Percentiles rank a stretch among this genome's conserved stretches.
These are phyloP conservation scores for Malus fusca DNA, from an alignment of 306 rosid genomes.

Conservation along the genomic window DNA sequence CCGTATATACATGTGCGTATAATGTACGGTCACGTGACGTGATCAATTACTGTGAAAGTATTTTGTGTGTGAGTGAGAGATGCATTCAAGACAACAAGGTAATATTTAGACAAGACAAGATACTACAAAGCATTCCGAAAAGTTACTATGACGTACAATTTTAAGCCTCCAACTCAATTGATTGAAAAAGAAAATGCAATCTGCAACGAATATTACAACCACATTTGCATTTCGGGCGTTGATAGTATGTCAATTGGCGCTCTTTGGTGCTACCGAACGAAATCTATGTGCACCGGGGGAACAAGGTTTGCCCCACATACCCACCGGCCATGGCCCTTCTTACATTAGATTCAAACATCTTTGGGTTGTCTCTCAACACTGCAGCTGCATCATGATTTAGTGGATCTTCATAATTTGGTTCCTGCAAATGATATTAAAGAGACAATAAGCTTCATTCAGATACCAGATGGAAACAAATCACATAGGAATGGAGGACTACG, in stretches of 20 bases:
- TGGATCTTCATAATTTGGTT: slow-evolving; percentile 48
- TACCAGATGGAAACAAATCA: not conserved
- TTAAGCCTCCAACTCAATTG: not conserved
- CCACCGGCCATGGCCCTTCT: slow-evolving; percentile 61
- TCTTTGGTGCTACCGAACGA: not conserved
- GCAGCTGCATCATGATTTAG: slow-evolving; percentile 54
- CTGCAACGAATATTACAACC: not conserved
- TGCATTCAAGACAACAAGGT: not conserved
- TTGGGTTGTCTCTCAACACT: slow-evolving; percentile 44
- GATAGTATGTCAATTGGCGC: not conserved
- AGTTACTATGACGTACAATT: not conserved
- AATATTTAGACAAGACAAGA: not conserved
- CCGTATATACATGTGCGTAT: not conserved
- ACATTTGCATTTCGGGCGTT: not conserved
- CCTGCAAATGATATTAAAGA: slow-evolving; percentile 13
- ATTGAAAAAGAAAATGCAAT: not conserved
- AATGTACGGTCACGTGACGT: not conserved
- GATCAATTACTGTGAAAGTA: not conserved
- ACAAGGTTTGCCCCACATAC: slow-evolving; percentile 43
- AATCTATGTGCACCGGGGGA: slow-evolving; percentile 38
- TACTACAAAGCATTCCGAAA: not conserved
- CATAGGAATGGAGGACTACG: not conserved
- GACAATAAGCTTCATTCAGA: not conserved
- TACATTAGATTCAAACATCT: slow-evolving; percentile 49
- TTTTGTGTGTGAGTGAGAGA: not conserved